A percentile compares a stretch with the other conserved stretches of the same genome.
phyloP scores from a whole-genome alignment of 1,284 basidiomycete genomes.

The Boletus smithii region DNA sequence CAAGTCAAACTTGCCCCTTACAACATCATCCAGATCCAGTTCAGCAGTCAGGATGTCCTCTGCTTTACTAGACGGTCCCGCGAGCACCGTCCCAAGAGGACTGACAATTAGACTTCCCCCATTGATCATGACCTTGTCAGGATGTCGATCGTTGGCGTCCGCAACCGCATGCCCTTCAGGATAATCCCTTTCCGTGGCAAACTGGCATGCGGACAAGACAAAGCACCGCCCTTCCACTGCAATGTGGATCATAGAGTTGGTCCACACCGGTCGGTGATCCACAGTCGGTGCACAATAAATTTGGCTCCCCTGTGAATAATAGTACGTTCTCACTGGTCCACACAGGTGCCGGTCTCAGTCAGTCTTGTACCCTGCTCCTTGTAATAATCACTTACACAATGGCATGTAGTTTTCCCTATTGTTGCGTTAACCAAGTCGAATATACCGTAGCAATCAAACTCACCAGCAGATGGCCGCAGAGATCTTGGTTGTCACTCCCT shows the following conservation, averaged over 20 bases:
- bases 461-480: slow-evolving; percentile 69
- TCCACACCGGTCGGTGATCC: slow-evolving; percentile 64
- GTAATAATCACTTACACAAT: slow-evolving; percentile 41
- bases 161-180: slow-evolving; percentile 55
- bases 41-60: slow-evolving; percentile 66
- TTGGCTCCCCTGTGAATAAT: slow-evolving; percentile 61
- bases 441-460: slow-evolving; percentile 20
- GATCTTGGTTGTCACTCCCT: slow-evolving; percentile 46
- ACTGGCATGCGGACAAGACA: slow-evolving; percentile 67
- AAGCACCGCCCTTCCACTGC: slow-evolving; percentile 76
- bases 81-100: slow-evolving; percentile 65
- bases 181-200: slow-evolving; percentile 58
- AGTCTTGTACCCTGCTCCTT: neutral
- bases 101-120: slow-evolving; percentile 69
- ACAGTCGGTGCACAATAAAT: slow-evolving; percentile 72
- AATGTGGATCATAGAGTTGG: slow-evolving; percentile 67
- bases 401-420: slow-evolving; percentile 78
- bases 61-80: slow-evolving; percentile 59
- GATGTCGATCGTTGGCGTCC: slow-evolving; percentile 37
- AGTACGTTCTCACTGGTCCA: slow-evolving; percentile 51
- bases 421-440: slow-evolving; percentile 3
- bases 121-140: slow-evolving; percentile 59
- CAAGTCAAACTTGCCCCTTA: slow-evolving; percentile 70
- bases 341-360: neutral
- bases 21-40: slow-evolving; percentile 57